Conservation (phyloP, 225 moss, liverwort and hornwort species). For the Takakia lepidozioides region DNA sequence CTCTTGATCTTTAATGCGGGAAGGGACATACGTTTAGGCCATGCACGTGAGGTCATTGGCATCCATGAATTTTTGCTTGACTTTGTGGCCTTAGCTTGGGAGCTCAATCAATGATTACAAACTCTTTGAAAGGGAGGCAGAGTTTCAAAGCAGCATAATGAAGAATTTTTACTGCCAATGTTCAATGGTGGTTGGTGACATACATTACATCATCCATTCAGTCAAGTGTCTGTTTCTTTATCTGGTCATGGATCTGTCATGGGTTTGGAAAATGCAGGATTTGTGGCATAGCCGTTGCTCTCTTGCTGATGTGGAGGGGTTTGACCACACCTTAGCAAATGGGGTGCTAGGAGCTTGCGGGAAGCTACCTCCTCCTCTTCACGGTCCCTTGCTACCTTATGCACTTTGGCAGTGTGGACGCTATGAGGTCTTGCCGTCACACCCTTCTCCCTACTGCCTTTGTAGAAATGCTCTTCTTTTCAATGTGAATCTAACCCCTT, state of each 20-base stretch:
- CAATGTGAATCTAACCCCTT: neutral
- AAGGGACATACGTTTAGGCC: neutral
- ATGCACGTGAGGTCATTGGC: neutral
- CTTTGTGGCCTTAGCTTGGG: too few relatives aligned
- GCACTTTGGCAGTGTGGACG: slow-evolving; percentile 84
- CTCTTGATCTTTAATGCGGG: too few relatives aligned
- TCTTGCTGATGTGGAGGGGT: slow-evolving; percentile 64
- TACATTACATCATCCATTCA: neutral
- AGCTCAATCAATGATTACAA: too few relatives aligned
- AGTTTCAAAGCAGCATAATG: neutral
- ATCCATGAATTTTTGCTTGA: slow-evolving; percentile 1
- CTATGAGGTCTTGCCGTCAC: slow-evolving; percentile 34
- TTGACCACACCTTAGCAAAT: slow-evolving; percentile 64
- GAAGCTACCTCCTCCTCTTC: slow-evolving; percentile 33
- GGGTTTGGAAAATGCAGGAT: slow-evolving; percentile 39
- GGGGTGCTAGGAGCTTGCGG: slow-evolving; percentile 70
- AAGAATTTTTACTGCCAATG: neutral
- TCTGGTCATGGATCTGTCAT: neutral
- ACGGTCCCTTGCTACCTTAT: slow-evolving; percentile 67
- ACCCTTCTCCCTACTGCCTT: neutral
- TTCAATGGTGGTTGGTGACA: neutral
- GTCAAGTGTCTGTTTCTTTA: neutral
- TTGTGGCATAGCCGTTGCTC: slow-evolving; percentile 71
- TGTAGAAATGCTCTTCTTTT: slow-evolving; percentile 5
- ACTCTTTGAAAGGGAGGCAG: too few relatives aligned